These are phyloP conservation scores for Microthyrium microscopicum DNA, from an alignment of 2,329 filamentous ascomycete genomes.

Conservation along the genomic window DNA sequence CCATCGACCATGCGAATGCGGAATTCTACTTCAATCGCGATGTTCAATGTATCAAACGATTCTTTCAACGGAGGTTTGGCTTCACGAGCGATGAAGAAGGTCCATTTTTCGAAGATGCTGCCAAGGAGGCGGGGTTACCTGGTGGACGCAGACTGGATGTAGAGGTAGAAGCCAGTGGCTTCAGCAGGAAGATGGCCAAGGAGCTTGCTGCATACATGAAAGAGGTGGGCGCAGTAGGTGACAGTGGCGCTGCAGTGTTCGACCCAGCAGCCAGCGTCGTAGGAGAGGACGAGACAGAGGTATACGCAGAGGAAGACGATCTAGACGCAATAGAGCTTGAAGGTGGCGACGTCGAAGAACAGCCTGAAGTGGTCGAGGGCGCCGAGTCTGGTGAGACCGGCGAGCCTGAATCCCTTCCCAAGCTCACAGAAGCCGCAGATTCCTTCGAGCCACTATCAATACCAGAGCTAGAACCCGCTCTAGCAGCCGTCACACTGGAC, in stretches of 20 bases:
- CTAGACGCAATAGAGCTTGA: constrained; percentile 8
- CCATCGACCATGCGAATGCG: constrained; percentile 82
- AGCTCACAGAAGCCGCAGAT: no score
- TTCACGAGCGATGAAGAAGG: constrained; percentile 71
- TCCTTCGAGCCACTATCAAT: not conserved
- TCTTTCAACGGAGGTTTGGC: constrained; percentile 77
- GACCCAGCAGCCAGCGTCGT: constrained; percentile 22
- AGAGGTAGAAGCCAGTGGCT: constrained; percentile 79
- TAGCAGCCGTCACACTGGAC: constrained; percentile 2
- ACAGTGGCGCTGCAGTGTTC: constrained; percentile 23
- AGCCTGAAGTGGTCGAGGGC: constrained; percentile 12
- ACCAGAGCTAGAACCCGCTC: not conserved
- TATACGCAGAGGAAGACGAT: constrained; percentile 23
- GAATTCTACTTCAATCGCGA: constrained; percentile 97
- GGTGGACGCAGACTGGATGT: constrained; percentile 62
- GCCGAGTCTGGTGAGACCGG: not conserved
- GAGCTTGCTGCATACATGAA: constrained; percentile 86
- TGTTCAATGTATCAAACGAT: constrained; percentile 86
- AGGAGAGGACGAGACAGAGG: constrained; percentile 21
- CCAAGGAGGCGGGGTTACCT: constrained; percentile 50
- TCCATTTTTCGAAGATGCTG: constrained; percentile 71
- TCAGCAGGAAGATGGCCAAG: constrained; percentile 92
- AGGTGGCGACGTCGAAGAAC: constrained; percentile 16
- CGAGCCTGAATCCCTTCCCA: no score
- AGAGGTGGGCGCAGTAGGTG: constrained; percentile 42